phyloP scores from a whole-genome alignment of 106 monocot genomes.

The Cymbidium sinense region DNA sequence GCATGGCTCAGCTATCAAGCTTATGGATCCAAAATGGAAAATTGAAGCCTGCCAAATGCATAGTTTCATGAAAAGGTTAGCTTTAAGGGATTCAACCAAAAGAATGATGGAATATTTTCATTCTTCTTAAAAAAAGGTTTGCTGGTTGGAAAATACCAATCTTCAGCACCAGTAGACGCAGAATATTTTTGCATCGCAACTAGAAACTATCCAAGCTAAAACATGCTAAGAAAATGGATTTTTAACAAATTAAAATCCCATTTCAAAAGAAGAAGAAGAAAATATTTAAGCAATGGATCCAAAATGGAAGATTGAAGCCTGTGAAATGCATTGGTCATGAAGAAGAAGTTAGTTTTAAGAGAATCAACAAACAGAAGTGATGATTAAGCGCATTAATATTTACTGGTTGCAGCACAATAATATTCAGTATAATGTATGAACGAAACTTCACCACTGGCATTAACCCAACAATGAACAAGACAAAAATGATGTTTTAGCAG shows the following conservation, averaged over 20 bases:
- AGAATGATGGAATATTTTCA: neutral
- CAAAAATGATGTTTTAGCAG: no score
- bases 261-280: neutral
- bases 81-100: neutral
- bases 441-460: no score
- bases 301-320: neutral
- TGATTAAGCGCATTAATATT: neutral
- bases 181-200: neutral
- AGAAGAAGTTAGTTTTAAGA: neutral
- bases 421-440: no score
- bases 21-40: conserved; percentile 84
- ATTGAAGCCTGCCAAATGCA: conserved; percentile 35
- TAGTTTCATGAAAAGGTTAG: neutral
- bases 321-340: neutral
- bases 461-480: no score
- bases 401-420: no score
- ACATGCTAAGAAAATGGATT: neutral
- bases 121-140: neutral
- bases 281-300: neutral
- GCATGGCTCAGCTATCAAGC: conserved; percentile 72
- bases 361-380: neutral
- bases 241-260: neutral
- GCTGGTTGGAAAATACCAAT: neutral
- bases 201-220: neutral
- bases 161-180: no score